Base-by-base conservation (phyloP, 192 early-diverging fungal genomes). In the Coemansia furcata region DNA sequence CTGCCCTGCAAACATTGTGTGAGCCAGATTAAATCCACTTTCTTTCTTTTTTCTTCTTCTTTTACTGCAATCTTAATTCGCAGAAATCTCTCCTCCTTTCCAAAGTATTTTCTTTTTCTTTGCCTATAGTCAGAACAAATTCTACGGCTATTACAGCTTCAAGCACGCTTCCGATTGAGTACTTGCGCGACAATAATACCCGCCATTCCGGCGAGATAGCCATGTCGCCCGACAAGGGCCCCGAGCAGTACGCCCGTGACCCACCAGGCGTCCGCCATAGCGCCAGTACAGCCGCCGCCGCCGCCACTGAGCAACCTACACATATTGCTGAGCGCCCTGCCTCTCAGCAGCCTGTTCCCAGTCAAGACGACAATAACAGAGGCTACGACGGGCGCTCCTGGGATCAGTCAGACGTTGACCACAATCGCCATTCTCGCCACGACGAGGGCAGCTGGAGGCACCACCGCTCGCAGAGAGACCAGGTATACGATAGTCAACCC, bases 1-100 rank as follows among this genome's bases (percentile, higher is more conserved):
- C 65, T 89, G 89, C 76, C 88, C 89, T 11, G 71, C 60, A 3
- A 85, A 88, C 46, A 68, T 86, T 9, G 46, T 30, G 15, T 40
- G 58, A n/a, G 64, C 5, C n/a, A 26, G 50, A 21, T 29, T 17
- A 44, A 62, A 12, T 12, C 9, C 5, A 11, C 26, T 17, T 54
- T 12, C 3, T 50, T 38, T 42, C 36, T 5, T 62, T 43, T 39
- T 11, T 62, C 46, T 62, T 15, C 32, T 17, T 19, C 11, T 32
- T 11, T 4, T 62, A 43, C 17, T 69, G 12, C 15, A 43, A 17
- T n/a, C 10, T 68, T n/a, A 14, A 30, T 37, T 42, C 17, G 40
- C 33, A 7, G 35, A 40, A 40, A 32, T 8, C 23, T 4, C 8
- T n/a, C n/a, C 19, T 29, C 23, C 23, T 26, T 26, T 0, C 38